Conservation (phyloP, 2,329 filamentous ascomycete genomes). For the Colletotrichum tamarilloi region DNA sequence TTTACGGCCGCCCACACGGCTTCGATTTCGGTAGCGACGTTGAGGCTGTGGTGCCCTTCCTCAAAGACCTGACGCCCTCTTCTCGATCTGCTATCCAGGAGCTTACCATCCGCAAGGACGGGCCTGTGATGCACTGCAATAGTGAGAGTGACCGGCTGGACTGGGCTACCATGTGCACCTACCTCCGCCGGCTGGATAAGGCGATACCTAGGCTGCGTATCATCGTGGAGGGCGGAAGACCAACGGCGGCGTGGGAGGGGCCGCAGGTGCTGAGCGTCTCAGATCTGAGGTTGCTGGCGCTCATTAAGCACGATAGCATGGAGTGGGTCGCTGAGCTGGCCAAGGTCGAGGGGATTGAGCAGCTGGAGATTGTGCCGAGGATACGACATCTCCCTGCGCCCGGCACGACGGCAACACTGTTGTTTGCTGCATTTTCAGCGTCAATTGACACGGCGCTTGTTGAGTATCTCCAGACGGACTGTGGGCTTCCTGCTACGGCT, state of each 20-base stretch:
- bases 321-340: constrained; percentile 69
- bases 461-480: constrained; percentile 57
- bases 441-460: constrained; percentile 68
- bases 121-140: constrained; percentile 57
- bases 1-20: constrained; percentile 64
- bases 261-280: constrained; percentile 55
- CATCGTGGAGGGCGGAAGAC: constrained; percentile 66
- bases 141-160: constrained; percentile 56
- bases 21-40: constrained; percentile 71
- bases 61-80: constrained; percentile 64
- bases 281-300: constrained; percentile 59
- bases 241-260: constrained; percentile 62
- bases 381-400: constrained; percentile 65
- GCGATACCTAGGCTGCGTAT: constrained; percentile 58
- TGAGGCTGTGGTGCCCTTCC: constrained; percentile 70
- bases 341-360: constrained; percentile 58
- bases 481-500: constrained; percentile 21
- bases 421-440: constrained; percentile 69
- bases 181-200: constrained; percentile 47
- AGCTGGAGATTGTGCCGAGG: constrained; percentile 63
- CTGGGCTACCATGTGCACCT: constrained; percentile 64
- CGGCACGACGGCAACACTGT: constrained; percentile 63
- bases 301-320: constrained; percentile 60
- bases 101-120: constrained; percentile 66
- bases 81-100: constrained; percentile 59